A percentile compares a stretch with the other conserved stretches of the same genome.
Evolutionary conservation across 2,329 filamentous ascomycete species (phyloP).

Genomic region (Fusarium sp.): DNA sequence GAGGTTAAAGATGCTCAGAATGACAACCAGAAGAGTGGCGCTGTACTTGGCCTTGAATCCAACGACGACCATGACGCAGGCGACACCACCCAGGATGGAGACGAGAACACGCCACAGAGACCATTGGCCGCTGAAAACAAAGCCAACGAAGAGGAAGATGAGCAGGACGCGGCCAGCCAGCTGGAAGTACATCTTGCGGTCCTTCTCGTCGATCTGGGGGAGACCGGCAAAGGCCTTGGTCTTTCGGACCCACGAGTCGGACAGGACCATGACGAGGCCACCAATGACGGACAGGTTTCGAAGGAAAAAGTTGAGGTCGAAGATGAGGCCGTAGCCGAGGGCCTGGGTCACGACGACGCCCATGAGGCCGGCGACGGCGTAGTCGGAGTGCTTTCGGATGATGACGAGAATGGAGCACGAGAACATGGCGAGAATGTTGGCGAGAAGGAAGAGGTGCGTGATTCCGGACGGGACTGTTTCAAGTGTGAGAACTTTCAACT

Average conservation of each 20-base stretch:
- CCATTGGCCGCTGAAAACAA: constrained; percentile 96
- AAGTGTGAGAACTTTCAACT: constrained; percentile 34
- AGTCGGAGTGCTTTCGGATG: constrained; percentile 90
- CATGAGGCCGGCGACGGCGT: constrained; percentile 90
- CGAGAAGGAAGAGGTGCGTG: constrained; percentile 91
- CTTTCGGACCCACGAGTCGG: constrained; percentile 98
- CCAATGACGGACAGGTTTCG: constrained; percentile 98
- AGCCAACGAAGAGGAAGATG: constrained; percentile 97
- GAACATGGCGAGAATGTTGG: constrained; percentile 91
- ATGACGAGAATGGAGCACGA: constrained; percentile 88
- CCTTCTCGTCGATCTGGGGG: constrained; percentile 96
- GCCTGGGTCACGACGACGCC: constrained; percentile 93
- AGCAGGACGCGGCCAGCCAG: constrained; percentile 93
- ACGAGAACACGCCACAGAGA: constrained; percentile 88
- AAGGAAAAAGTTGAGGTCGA: constrained; percentile 99
- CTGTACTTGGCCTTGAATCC: constrained; percentile 99
- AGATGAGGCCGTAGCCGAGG: constrained; percentile 96
- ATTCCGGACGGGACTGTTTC: constrained; percentile 82
- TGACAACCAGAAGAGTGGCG: constrained; percentile 92
- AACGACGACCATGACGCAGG: constrained; percentile 98
- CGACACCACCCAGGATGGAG: constrained; percentile 85
- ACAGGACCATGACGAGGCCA: constrained; percentile 96
- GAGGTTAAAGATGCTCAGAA: constrained; percentile 96
- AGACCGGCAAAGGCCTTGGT: constrained; percentile 95
- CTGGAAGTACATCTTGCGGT: constrained; percentile 99